These are phyloP conservation scores for Entamoeba histolytica DNA, from an alignment of 208 protist species.

Conservation along the genomic window DNA sequence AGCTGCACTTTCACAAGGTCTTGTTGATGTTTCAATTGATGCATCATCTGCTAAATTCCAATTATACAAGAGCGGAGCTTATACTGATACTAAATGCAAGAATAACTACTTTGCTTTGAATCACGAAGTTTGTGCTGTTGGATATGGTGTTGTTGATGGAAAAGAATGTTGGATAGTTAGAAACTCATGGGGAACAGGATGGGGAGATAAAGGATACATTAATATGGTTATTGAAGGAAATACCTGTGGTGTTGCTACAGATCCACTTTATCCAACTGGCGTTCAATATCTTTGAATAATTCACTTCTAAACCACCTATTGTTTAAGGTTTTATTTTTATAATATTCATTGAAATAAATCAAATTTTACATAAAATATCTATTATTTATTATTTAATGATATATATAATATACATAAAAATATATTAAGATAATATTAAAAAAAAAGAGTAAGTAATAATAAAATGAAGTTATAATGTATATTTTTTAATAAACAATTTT, in stretches of 20 bases:
- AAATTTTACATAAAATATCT: no score
- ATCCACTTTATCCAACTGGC: background rate
- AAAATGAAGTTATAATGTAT: no score
- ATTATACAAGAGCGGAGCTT: background rate
- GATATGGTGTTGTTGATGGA: slow-evolving; percentile 5
- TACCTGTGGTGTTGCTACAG: background rate
- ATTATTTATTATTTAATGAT: no score
- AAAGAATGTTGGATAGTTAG: slow-evolving; percentile 3
- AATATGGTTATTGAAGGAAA: background rate
- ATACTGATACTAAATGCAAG: background rate
- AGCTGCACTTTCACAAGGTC: no score
- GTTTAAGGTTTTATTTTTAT: no score
- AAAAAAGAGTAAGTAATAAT: no score
- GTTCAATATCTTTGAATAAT: background rate
- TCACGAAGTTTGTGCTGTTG: background rate
- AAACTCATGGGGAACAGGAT: background rate
- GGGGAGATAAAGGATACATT: background rate
- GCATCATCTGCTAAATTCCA: background rate
- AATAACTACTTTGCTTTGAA: background rate
- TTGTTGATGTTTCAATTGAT: background rate
- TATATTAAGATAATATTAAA: no score
- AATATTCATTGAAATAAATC: no score
- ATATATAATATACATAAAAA: no score
- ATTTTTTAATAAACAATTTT: no score
- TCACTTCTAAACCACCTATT: no score